Percentiles rank a stretch among this genome's conserved stretches.
Evolutionary conservation across 1,139 yeast genomes (phyloP).

Genomic region (Blastobotrys petasosporus): DNA sequence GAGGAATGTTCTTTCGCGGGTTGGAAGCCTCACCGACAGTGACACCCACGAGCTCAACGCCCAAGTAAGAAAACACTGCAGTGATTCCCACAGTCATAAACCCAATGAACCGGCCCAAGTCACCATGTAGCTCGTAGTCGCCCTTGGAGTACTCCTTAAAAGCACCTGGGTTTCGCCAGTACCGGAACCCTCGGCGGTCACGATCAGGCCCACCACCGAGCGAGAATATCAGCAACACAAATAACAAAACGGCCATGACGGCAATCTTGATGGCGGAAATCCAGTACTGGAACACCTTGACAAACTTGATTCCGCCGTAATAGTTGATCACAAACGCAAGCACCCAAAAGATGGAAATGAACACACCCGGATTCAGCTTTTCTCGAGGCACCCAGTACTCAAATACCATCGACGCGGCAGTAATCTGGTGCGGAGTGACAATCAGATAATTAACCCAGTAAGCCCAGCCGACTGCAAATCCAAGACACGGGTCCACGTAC

Average conservation of each 20-base stretch:
- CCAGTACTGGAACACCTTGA: slow-evolving; percentile 64
- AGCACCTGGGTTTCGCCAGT: slow-evolving; percentile 54
- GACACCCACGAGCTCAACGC: slow-evolving; percentile 73
- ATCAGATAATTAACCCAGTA: slow-evolving; percentile 60
- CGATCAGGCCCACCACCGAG: slow-evolving; percentile 73
- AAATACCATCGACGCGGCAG: slow-evolving; percentile 55
- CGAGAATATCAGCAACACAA: slow-evolving; percentile 60
- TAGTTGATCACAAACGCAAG: slow-evolving; percentile 45
- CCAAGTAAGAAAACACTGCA: slow-evolving; percentile 59
- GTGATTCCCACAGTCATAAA: slow-evolving; percentile 24
- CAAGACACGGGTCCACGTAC: slow-evolving; percentile 63
- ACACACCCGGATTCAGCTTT: slow-evolving; percentile 50
- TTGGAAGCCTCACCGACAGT: slow-evolving; percentile 71
- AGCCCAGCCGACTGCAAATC: slow-evolving; percentile 68
- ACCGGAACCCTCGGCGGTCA: slow-evolving; percentile 58
- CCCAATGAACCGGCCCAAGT: slow-evolving; percentile 61
- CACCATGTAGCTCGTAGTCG: slow-evolving; percentile 34
- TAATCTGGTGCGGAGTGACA: slow-evolving; percentile 54
- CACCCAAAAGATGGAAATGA: slow-evolving; percentile 67
- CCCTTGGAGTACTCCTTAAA: slow-evolving; percentile 46
- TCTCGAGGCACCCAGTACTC: slow-evolving; percentile 54
- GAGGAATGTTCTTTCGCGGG: slow-evolving; percentile 69
- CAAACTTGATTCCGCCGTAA: slow-evolving; percentile 50
- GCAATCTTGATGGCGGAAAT: slow-evolving; percentile 58
- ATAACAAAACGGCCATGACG: slow-evolving; percentile 62